Evolutionary conservation across 1,139 yeast species (phyloP), one percentile per base, ranked within the genome.

Genomic region (Yamadazyma sp.): DNA sequence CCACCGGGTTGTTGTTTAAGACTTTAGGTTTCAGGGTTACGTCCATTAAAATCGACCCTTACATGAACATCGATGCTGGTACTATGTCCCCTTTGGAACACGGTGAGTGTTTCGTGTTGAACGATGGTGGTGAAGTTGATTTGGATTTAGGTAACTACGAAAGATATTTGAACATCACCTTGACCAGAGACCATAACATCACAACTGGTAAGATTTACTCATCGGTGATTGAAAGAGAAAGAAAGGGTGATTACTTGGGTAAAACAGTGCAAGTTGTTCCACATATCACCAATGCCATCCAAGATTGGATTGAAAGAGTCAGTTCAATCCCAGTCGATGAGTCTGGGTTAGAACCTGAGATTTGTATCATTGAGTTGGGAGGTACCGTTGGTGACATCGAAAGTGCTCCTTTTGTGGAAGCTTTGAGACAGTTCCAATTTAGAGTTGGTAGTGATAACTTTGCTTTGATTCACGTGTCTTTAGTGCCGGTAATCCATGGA

Each of bases 211-310:
- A 92, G 64, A 88, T 92, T 51, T 92, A 92, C 68, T 85, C 91
- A 42, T 87, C 85, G 52, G 98, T 92, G 43, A 92, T 92, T 59
- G 94, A 91, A 62, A 83, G 79, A 58, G 99, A 92, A 71, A 83
- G 99, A 69, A 87, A 80, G 49, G 99, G 99, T 56, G 98, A 92
- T 64, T 92, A 92, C 59, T 76, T 92, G 58, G 99, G 99, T 55
- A 94, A 94, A 64, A 92, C 99, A n/a, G 99, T 92, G 39, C 98
- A 94, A 70, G 96, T 92, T 50, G 99, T 92, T 50, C 99, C 99
- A 34, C 99, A 92, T 62, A 77, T 92, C 54, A 92, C 99, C 48
- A 87, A 85, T 56, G 97, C 96, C 26, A 92, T 92, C 59, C 99
- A 92, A 72, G 97, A 91, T 50, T 94, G 99, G 99, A 86, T 92